Conservation (phyloP, 768 basidiomycete genomes). For the Floccularia luteovirens region DNA sequence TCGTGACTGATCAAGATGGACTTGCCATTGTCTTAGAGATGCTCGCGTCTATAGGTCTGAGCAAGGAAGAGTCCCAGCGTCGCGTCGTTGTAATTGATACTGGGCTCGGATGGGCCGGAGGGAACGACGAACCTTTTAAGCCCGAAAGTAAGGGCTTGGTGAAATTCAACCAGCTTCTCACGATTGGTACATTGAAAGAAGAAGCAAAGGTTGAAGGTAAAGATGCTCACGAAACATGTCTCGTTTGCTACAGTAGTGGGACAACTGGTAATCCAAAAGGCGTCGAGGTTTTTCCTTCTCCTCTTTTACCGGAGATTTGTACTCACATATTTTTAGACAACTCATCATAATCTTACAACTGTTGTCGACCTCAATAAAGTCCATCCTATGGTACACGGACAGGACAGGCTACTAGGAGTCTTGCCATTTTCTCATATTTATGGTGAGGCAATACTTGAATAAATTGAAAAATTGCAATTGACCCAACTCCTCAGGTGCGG, state of each 20-base stretch:
- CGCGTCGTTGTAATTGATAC: slow-evolving; percentile 4
- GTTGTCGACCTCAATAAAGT: slow-evolving; percentile 39
- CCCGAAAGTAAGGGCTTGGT: slow-evolving; percentile 2
- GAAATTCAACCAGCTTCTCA: slow-evolving; percentile 9
- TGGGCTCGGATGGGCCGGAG: slow-evolving; percentile 8
- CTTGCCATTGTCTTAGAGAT: slow-evolving; percentile 6
- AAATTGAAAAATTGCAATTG: no score
- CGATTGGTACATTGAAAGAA: slow-evolving; percentile 4
- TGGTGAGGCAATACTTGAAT: no score
- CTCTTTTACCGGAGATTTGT: neutral
- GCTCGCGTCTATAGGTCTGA: neutral
- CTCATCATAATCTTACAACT: slow-evolving; percentile 60
- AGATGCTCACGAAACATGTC: neutral
- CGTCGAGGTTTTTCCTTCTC: slow-evolving; percentile 28
- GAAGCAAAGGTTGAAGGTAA: slow-evolving; percentile 9
- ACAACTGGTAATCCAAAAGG: slow-evolving; percentile 79
- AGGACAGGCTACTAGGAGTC: slow-evolving; percentile 53
- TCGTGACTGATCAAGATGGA: slow-evolving; percentile 2
- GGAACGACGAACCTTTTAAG: slow-evolving; percentile 1
- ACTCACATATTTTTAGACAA: slow-evolving; percentile 33
- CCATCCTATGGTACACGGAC: slow-evolving; percentile 31
- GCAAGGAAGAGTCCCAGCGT: neutral
- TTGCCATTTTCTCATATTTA: slow-evolving; percentile 52
- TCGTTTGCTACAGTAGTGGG: slow-evolving; percentile 24
- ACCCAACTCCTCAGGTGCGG: slow-evolving; percentile 35